Evolutionary conservation across 1,139 yeast genomes (phyloP).

Genomic region (Groenewaldozyma auringiensis): DNA sequence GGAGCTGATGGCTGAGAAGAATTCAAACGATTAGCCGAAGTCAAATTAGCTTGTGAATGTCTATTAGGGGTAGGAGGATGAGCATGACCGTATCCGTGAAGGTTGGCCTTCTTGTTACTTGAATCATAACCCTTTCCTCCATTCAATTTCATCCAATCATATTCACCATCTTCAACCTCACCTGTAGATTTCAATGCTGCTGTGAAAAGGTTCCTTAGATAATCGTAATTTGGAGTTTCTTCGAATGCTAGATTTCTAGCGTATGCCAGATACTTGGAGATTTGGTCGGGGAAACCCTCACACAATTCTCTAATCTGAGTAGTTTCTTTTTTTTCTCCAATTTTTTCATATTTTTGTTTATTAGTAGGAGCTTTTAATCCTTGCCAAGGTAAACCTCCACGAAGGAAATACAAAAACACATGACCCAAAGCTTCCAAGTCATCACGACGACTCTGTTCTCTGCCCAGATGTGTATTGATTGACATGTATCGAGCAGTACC

Average conservation of each 20-base stretch:
- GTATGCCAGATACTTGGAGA: constrained; percentile 76
- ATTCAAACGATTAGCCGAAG: constrained; percentile 21
- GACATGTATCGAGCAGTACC: constrained; percentile 99
- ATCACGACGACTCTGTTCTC: constrained; percentile 93
- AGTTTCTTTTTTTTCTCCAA: constrained; percentile 88
- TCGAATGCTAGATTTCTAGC: constrained; percentile 83
- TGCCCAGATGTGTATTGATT: constrained; percentile 91
- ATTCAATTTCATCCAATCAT: constrained; percentile 92
- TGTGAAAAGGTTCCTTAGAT: constrained; percentile 66
- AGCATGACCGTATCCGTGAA: constrained; percentile 84
- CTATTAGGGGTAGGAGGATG: constrained; percentile 37
- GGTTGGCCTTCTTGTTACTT: constrained; percentile 71
- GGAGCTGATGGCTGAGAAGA: constrained; percentile 24
- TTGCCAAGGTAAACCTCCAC: constrained; percentile 98
- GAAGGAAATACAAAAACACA: constrained; percentile 84
- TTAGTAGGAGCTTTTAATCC: constrained; percentile 97
- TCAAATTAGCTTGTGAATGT: constrained; percentile 21
- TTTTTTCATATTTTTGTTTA: constrained; percentile 92
- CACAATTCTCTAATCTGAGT: constrained; percentile 74
- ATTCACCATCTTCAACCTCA: constrained; percentile 73
- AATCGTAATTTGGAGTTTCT: constrained; percentile 91
- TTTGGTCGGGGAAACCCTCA: constrained; percentile 75
- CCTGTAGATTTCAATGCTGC: constrained; percentile 66
- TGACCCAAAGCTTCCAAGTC: constrained; percentile 94
- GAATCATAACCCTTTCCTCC: constrained; percentile 92